Conservation (phyloP, 257 asterid genomes). For the Penstemon eatonii region DNA sequence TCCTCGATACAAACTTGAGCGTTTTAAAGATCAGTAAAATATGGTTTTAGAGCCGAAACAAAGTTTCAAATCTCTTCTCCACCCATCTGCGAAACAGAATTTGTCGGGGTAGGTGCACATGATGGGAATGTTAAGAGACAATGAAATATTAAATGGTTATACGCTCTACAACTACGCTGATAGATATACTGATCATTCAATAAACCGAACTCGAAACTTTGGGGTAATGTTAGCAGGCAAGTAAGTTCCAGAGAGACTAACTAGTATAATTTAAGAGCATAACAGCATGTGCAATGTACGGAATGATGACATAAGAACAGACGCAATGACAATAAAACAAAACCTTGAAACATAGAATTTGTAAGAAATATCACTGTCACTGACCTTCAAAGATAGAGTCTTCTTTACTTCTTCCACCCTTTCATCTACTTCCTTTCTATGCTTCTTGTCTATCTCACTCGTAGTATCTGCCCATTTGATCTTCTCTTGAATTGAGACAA, state of each 20-base stretch:
- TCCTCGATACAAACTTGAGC: no score
- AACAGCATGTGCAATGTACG: constrained; percentile 13
- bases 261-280: constrained; percentile 18
- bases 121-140: no score
- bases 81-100: no score
- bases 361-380: constrained; percentile 38
- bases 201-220: neutral
- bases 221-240: constrained; percentile 1
- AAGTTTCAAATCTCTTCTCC: no score
- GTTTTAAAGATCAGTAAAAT: no score
- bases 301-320: constrained; percentile 15
- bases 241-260: constrained; percentile 17
- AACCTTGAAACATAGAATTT: neutral
- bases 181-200: no score
- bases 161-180: no score
- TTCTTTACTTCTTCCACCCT: constrained; percentile 77
- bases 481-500: constrained; percentile 89
- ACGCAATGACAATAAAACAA: constrained; percentile 11
- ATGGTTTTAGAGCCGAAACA: no score
- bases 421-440: constrained; percentile 78
- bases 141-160: no score
- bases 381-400: constrained; percentile 75
- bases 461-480: constrained; percentile 94
- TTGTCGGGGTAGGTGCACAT: no score
- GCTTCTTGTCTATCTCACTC: constrained; percentile 79